Evolutionary conservation across 495 filamentous ascomycete genomes (phyloP).

Genomic region (Penicillium canariense): DNA sequence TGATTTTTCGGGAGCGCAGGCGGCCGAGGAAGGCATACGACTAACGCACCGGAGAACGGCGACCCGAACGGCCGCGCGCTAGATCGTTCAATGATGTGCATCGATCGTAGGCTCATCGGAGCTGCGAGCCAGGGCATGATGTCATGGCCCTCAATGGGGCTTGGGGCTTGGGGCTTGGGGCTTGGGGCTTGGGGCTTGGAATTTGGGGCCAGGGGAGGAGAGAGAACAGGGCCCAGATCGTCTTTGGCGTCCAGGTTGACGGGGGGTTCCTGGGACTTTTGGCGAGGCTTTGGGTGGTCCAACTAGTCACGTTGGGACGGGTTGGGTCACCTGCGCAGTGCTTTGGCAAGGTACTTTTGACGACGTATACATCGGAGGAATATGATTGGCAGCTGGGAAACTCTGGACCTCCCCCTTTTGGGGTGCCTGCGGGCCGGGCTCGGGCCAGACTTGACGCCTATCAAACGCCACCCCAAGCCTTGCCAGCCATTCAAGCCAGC

Average conservation of each 20-base stretch:
- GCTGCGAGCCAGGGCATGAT: slow-evolving; percentile 3
- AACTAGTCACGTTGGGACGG: background rate
- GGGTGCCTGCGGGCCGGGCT: background rate
- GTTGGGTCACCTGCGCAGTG: background rate
- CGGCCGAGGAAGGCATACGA: slow-evolving; percentile 2
- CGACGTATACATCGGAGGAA: background rate
- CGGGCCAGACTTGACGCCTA: too few species aligned
- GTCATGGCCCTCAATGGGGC: too few species aligned
- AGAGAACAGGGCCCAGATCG: background rate
- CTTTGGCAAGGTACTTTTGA: background rate
- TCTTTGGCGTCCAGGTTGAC: background rate
- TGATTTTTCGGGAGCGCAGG: slow-evolving; percentile 23
- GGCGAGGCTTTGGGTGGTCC: background rate
- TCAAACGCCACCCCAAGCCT: too few species aligned
- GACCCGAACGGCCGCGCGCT: slow-evolving; percentile 6
- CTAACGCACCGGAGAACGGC: slow-evolving; percentile 11
- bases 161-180: too few species aligned
- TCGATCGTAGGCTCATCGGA: slow-evolving; percentile 24
- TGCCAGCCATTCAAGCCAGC: slow-evolving; percentile 4
- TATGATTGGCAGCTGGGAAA: background rate
- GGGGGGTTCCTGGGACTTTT: slow-evolving; percentile 9
- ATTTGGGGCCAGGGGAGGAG: background rate
- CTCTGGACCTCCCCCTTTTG: background rate
- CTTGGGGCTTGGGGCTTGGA: too few species aligned
- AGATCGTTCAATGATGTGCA: slow-evolving; percentile 26